Base-by-base conservation (phyloP, 345 rosid genomes). In the Bruguiera sexangula region DNA sequence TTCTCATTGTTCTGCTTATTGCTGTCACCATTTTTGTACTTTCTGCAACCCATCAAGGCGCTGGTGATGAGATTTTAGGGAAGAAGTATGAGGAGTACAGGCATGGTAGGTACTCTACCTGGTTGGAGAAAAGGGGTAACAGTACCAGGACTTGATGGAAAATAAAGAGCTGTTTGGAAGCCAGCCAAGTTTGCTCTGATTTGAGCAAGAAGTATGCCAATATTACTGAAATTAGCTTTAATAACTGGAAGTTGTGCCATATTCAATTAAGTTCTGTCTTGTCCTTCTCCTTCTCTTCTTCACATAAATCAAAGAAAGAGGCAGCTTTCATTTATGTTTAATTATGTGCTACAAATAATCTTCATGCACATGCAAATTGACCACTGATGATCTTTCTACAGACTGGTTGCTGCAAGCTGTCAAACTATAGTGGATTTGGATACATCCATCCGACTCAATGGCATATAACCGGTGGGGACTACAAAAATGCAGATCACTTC, bases 361-460 rank as follows among this genome's bases (percentile, higher is more conserved):
- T 13, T 13, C 18, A 55, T 10, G 24, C 18, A 4, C 5, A 21
- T 70, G 7, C 7, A 20, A 1, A 8, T 26, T 10, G 69, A 11
- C 53, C 9, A 13, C 18, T 15, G 5, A 43, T 18, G 24, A 20
- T 9, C 24, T 11, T 54, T 68, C 5, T 6, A 5, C 75, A 85
- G 91, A 80, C 83, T 5, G 92, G 96, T 6, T 88, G 96, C 73
- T 88, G 94, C 83, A 88, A 80, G 67, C 94, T 89, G 5, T 88
- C 94, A 0, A 52, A 50, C 4, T 63, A 68, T n/a, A 86, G 96
- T 52, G 88, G 88, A 3, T 87, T 81, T 69, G 59, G 57, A 20
- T 76, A 68, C 66, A 68, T 72, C 63, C 87, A 88, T 37, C 77
- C 63, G 4, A 83, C 90, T 19, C 74, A 58, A 29, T 85, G 87